Evolutionary conservation across 805 yeast genomes (phyloP), one percentile per base, ranked within the genome.

Genomic region (Saccharomycopsis sp.): DNA sequence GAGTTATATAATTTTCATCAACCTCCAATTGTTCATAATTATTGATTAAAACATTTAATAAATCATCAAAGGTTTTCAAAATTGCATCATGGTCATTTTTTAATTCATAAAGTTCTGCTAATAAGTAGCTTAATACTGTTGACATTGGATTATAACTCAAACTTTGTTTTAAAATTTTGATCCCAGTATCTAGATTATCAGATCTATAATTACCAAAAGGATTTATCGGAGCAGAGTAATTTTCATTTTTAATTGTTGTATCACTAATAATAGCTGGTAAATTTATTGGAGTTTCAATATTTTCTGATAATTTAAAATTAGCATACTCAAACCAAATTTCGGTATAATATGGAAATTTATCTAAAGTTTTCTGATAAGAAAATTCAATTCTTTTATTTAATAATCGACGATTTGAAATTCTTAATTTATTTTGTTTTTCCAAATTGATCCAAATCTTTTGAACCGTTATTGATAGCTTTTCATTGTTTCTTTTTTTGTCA

Each of bases 301-400:
- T 27, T 35, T 35, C 38, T 8, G 38, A 35, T 9, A 42, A 15
- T 21, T 60, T 59, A 41, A 61, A 68, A 26, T 63, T 62, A 33
- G 55, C 63, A 48, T 67, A 76, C 44, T 77, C 76, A 54, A 73
- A 84, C 95, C 95, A 87, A 20, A 80, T 57, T 51, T 80, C 85
- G 0, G 92, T 82, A 34, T 68, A 73, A 54, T 78, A 80, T 13
- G 77, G 69, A 39, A 79, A 59, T 10, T 72, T 56, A 50, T 74
- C 71, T 6, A 77, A 63, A 1, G 92, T 76, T 56, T 84, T 83
- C 49, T 71, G 71, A 56, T 73, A 85, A n/a, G 79, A 80, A 54
- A 76, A 83, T 27, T 69, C 70, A 12, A 87, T 65, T 52, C 97
- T 69, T 38, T 65, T 64, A 21, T 67, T 63, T 19, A 77, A 53